Percentiles rank a stretch among this genome's conserved stretches.
phyloP scores from a whole-genome alignment of 2,329 filamentous ascomycete genomes.

The Fusarium euwallaceae region DNA sequence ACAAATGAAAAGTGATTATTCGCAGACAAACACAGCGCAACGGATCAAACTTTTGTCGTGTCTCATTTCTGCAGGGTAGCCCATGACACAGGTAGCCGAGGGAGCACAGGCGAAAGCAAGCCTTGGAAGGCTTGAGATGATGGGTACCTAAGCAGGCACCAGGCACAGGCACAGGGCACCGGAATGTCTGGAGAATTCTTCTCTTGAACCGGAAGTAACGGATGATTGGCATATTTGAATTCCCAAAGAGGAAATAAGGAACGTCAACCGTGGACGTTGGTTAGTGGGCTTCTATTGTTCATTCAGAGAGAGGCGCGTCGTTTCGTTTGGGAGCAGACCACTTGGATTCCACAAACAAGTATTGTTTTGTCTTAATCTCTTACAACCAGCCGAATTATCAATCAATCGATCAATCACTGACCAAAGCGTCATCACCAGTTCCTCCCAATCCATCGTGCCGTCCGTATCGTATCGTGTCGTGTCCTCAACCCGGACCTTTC shows the following conservation, averaged over 20 bases:
- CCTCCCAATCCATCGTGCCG: neutral
- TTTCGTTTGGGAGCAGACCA: neutral
- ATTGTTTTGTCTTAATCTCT: neutral
- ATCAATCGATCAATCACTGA: neutral
- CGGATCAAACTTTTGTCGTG: neutral
- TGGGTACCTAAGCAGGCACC: constrained; percentile 4
- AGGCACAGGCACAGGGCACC: neutral
- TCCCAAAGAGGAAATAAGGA: neutral
- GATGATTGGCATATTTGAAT: neutral
- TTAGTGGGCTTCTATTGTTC: neutral
- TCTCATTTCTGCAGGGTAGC: neutral
- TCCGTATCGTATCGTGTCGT: neutral
- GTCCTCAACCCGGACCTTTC: neutral
- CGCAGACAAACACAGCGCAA: neutral
- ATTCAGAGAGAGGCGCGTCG: neutral
- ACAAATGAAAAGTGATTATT: neutral
- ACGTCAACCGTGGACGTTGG: neutral
- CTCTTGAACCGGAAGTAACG: constrained; percentile 3
- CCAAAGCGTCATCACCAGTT: neutral
- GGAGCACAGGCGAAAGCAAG: neutral
- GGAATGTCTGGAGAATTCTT: neutral
- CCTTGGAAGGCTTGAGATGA: neutral
- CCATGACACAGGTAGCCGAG: neutral
- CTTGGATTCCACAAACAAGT: neutral
- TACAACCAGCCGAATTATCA: neutral